Base-by-base conservation (phyloP, 169 alveolate species). In the Babesia gibsoni region DNA sequence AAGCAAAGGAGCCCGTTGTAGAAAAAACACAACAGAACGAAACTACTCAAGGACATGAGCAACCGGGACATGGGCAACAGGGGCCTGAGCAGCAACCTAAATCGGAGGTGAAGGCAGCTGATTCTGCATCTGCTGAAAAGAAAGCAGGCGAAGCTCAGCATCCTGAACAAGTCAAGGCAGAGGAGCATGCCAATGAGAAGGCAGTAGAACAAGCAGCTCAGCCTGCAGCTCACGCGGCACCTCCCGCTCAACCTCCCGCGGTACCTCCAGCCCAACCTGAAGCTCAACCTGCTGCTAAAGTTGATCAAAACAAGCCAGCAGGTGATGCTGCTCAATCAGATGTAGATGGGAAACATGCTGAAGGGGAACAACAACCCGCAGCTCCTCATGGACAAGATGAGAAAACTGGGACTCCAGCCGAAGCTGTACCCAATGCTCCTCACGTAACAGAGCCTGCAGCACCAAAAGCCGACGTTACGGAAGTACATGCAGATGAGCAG, bases 331-430 rank as follows among this genome's bases (percentile, higher is more conserved):
- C n/a, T n/a, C n/a, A n/a, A n/a, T n/a, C n/a, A n/a, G n/a, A n/a
- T n/a, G n/a, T n/a, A n/a, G n/a, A n/a, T n/a, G n/a, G n/a, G n/a
- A n/a, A n/a, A n/a, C n/a, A 16, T 16, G 33, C 58, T 49, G 58
- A 49, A 20, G 58, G 23, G 37, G 63, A 52, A 52, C 63, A 52
- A 52, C 63, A 52, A 52, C 27, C 18, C 18, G 49, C 18, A 52
- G 63, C 20, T 25, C 37, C 27, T 20, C 63, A 52, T 4, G 63
- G 18, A 20, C 63, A 52, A 30, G 63, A 52, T 20, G 4, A 4
- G 18, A 2, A 3, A 2, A 8, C 1, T 52, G 37, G 36, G 4
- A 33, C n/a, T 5, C 49, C 8, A 27, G n/a, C 16, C 63, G 8
- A 10, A 41, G 2, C 22, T 1, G 4, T 37, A 22, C 53, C 53